Conservation (phyloP, 2,329 filamentous ascomycete genomes). For the Colletotrichum aenigma region DNA sequence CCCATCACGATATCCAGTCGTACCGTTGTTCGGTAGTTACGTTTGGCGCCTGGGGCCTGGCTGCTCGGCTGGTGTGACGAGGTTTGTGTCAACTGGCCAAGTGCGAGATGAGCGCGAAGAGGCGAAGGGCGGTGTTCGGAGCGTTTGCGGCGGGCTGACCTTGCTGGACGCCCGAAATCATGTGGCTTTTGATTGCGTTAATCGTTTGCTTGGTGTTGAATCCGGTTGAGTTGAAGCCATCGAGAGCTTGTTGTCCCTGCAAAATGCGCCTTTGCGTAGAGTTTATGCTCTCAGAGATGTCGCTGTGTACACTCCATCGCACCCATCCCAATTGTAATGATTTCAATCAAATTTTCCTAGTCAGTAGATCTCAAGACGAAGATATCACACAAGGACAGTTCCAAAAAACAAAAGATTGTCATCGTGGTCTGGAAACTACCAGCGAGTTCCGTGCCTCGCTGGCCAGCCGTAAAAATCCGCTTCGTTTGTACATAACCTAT, state of each 20-base stretch:
- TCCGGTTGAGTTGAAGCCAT: not conserved
- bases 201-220: not conserved
- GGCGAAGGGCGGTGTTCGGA: not conserved
- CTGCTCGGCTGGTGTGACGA: not conserved
- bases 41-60: not conserved
- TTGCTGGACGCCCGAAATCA: not conserved
- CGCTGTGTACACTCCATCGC: not conserved
- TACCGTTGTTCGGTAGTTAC: not conserved
- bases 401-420: not conserved
- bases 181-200: not conserved
- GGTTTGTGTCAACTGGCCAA: not conserved
- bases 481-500: conserved; percentile 15
- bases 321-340: not conserved
- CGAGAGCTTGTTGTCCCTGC: not conserved
- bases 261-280: not conserved
- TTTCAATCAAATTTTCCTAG: not conserved
- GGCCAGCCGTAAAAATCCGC: not conserved
- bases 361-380: not conserved
- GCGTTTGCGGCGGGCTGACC: not conserved
- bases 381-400: not conserved
- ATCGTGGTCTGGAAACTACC: not conserved
- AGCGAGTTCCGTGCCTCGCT: conserved; percentile 3
- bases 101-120: not conserved
- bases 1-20: not conserved
- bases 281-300: not conserved